A percentile compares a stretch with the other conserved stretches of the same genome.
phyloP scores from a whole-genome alignment of 139 green algal species.

The Chloropicon primus region DNA sequence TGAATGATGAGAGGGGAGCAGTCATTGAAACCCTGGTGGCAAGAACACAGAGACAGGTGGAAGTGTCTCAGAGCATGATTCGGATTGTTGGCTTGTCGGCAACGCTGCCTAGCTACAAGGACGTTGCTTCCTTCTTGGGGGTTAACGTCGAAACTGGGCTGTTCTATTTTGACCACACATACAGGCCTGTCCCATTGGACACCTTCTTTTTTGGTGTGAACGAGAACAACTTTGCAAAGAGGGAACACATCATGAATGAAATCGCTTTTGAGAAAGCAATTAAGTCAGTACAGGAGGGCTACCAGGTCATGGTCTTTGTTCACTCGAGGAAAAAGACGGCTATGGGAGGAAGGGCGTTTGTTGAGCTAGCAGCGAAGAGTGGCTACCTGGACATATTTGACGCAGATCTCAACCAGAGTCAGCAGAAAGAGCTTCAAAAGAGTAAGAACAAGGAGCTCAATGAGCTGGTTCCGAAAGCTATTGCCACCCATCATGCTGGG shows the following conservation, averaged over 20 bases:
- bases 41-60: conserved; percentile 80
- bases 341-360: conserved; percentile 74
- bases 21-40: conserved; percentile 97
- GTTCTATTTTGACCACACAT: conserved; percentile 91
- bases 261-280: not conserved
- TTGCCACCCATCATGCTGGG: conserved; percentile 92
- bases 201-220: not conserved
- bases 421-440: conserved; percentile 63
- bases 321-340: conserved; percentile 92
- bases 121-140: conserved; percentile 85
- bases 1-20: conserved; percentile 90
- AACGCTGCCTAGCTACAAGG: conserved; percentile 92
- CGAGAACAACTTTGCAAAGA: not conserved
- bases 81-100: conserved; percentile 93
- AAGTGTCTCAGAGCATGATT: conserved; percentile 92
- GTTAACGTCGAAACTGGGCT: conserved; percentile 56
- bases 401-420: not conserved
- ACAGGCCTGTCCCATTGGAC: conserved; percentile 63
- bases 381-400: not conserved
- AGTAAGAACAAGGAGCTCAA: conserved; percentile 72
- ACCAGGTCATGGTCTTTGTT: conserved; percentile 99
- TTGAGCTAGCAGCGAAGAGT: conserved; percentile 25
- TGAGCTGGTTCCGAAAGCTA: conserved; percentile 67
- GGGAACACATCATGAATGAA: not conserved
- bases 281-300: conserved; percentile 27